Evolutionary conservation across 2,329 filamentous ascomycete species (phyloP).

Genomic region (Penicillium sp.): DNA sequence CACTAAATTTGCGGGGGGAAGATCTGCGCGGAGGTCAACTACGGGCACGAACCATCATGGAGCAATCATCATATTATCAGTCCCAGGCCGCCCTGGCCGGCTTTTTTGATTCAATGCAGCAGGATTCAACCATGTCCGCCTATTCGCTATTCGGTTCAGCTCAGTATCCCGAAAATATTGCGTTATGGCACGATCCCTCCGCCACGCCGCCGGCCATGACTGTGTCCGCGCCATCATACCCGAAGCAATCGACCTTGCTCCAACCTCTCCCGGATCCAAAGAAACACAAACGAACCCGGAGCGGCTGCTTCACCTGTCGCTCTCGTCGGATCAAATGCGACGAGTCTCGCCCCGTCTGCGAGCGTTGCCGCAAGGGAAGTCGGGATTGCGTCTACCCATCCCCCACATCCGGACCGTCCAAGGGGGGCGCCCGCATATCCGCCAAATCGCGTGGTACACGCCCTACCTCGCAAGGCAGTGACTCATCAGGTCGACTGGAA

Average conservation of each 20-base stretch:
- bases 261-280: slow-evolving; percentile 62
- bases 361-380: slow-evolving; percentile 87
- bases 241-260: slow-evolving; percentile 32
- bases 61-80: slow-evolving; percentile 26
- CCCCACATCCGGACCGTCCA: slow-evolving; percentile 46
- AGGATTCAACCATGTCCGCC: slow-evolving; percentile 29
- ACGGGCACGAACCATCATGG: slow-evolving; percentile 22
- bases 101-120: slow-evolving; percentile 27
- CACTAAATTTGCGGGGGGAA: slow-evolving; percentile 12
- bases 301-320: slow-evolving; percentile 91
- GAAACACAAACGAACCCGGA: slow-evolving; percentile 90
- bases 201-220: slow-evolving; percentile 21
- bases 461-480: slow-evolving; percentile 46
- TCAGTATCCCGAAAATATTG: slow-evolving; percentile 44
- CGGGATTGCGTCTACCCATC: slow-evolving; percentile 89
- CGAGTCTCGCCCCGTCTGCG: slow-evolving; percentile 82
- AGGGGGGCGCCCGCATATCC: slow-evolving; percentile 41
- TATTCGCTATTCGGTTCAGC: slow-evolving; percentile 37
- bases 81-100: slow-evolving; percentile 32
- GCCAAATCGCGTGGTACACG: slow-evolving; percentile 44
- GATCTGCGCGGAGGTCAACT: slow-evolving; percentile 9
- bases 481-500: slow-evolving; percentile 54
- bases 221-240: slow-evolving; percentile 18
- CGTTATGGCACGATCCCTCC: slow-evolving; percentile 45
- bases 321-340: slow-evolving; percentile 93